Percentiles rank a stretch among this genome's conserved stretches.
Evolutionary conservation across 768 basidiomycete genomes (phyloP).

Genomic region (Rossbeevera mucosa): DNA sequence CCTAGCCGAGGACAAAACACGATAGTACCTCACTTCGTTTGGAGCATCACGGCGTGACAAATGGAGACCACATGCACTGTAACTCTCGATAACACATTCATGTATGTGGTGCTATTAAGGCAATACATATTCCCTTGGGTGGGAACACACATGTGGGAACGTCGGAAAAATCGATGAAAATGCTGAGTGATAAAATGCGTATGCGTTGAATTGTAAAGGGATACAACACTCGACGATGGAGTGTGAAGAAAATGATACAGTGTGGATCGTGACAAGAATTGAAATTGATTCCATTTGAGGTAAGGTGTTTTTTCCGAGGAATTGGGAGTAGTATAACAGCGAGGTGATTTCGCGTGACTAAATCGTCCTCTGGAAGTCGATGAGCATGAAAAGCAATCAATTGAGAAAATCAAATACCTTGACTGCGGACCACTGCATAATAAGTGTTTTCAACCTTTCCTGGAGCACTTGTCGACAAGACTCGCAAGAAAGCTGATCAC

Average conservation of each 20-base stretch:
- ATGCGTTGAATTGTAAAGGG: constrained; percentile 1
- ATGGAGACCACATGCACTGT: constrained; percentile 5
- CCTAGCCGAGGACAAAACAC: constrained; percentile 49
- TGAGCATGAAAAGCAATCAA: constrained; percentile 6
- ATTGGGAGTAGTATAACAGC: constrained; percentile 5
- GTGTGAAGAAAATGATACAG: background rate
- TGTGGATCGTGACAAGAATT: background rate
- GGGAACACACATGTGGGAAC: background rate
- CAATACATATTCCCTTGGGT: constrained; percentile 10
- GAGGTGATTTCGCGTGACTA: constrained; percentile 24
- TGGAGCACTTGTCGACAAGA: constrained; percentile 59
- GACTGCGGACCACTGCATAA: constrained; percentile 74
- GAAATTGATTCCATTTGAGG: background rate
- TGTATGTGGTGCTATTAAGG: constrained; percentile 6
- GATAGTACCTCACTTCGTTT: constrained; percentile 5
- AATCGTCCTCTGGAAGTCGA: constrained; percentile 47
- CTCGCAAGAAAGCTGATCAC: constrained; percentile 64
- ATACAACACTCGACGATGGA: background rate
- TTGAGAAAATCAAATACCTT: constrained; percentile 44
- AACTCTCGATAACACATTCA: constrained; percentile 8
- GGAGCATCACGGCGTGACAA: background rate
- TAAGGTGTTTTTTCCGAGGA: background rate
- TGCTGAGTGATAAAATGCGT: constrained; percentile 1
- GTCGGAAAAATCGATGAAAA: background rate
- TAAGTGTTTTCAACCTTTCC: constrained; percentile 62